These are phyloP conservation scores for Cordyceps sp. DNA, from an alignment of 2,329 filamentous ascomycete species.

Conservation along the genomic window DNA sequence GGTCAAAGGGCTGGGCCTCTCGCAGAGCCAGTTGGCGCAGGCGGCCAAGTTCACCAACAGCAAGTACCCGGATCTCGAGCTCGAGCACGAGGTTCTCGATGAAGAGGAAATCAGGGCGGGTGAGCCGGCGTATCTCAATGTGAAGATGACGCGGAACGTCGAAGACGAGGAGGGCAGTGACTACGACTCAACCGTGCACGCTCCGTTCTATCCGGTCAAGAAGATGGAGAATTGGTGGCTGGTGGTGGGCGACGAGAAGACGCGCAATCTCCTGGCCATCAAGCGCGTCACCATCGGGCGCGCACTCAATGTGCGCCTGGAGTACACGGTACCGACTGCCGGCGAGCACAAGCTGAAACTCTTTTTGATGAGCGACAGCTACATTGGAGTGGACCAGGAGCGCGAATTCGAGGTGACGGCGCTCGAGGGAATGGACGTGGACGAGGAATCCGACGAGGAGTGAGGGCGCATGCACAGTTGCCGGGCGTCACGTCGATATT, in stretches of 20 bases:
- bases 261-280: slow-evolving; percentile 76
- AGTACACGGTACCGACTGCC: slow-evolving; percentile 72
- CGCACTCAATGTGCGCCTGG: slow-evolving; percentile 62
- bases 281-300: slow-evolving; percentile 81
- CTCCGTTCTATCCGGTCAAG: slow-evolving; percentile 79
- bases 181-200: slow-evolving; percentile 72
- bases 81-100: slow-evolving; percentile 77
- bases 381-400: slow-evolving; percentile 93
- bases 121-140: slow-evolving; percentile 63
- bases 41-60: slow-evolving; percentile 93
- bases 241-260: slow-evolving; percentile 83
- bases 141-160: slow-evolving; percentile 72
- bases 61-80: slow-evolving; percentile 87
- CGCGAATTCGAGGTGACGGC: slow-evolving; percentile 73
- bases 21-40: slow-evolving; percentile 67
- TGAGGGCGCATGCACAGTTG: slow-evolving; percentile 29
- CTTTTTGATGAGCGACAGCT: slow-evolving; percentile 93
- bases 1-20: slow-evolving; percentile 61
- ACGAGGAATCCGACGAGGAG: slow-evolving; percentile 74
- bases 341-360: slow-evolving; percentile 80
- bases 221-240: slow-evolving; percentile 99
- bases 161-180: slow-evolving; percentile 46
- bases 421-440: slow-evolving; percentile 88
- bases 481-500: neutral
- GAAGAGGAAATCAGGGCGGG: slow-evolving; percentile 65